Percentiles rank a stretch among this genome's conserved stretches.
Conservation (phyloP, 2,329 filamentous ascomycete species). For the Ascosphaera apis region DNA sequence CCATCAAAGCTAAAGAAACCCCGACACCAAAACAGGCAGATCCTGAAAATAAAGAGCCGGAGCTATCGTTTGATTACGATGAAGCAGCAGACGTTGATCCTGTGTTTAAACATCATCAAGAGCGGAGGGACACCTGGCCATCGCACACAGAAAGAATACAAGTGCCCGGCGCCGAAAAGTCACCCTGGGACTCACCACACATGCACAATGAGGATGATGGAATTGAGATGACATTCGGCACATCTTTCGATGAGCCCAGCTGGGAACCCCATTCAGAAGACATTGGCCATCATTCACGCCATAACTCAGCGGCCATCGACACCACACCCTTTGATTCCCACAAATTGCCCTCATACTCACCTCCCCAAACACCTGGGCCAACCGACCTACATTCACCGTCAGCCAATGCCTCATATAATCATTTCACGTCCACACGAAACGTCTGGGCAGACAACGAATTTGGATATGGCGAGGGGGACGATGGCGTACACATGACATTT, state of each 20-base stretch:
- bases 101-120: not conserved
- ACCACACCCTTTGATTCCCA: not conserved
- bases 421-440: slow-evolving; percentile 26
- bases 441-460: slow-evolving; percentile 51
- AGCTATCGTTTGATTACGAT: not conserved
- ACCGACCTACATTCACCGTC: not conserved
- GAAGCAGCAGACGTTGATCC: not conserved
- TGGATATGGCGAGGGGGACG: slow-evolving; percentile 43
- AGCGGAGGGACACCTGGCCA: not conserved
- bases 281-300: slow-evolving; percentile 3
- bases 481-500: slow-evolving; percentile 64
- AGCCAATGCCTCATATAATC: slow-evolving; percentile 6
- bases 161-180: not conserved
- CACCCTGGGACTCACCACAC: slow-evolving; percentile 4
- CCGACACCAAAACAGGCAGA: not conserved
- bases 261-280: not conserved
- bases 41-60: not conserved
- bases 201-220: slow-evolving; percentile 10
- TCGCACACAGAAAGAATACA: not conserved
- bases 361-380: not conserved
- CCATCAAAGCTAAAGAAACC: not conserved
- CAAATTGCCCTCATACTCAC: not conserved
- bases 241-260: slow-evolving; percentile 23
- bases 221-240: slow-evolving; percentile 51
- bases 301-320: not conserved